Evolutionary conservation across 2,329 filamentous ascomycete genomes (phyloP).

Genomic region (Colletotrichum incanum): DNA sequence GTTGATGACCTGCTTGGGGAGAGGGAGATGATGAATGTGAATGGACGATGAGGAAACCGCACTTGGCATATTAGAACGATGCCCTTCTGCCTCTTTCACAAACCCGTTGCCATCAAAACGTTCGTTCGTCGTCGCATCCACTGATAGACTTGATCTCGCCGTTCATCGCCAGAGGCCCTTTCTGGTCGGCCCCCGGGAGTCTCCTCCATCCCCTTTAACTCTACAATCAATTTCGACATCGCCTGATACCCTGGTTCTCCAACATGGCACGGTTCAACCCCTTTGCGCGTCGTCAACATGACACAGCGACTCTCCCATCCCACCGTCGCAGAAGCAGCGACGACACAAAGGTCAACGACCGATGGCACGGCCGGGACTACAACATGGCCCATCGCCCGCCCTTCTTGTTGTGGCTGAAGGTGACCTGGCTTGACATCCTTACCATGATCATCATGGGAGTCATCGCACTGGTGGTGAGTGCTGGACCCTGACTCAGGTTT

Average conservation of each 20-base stretch:
- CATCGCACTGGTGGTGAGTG: slow-evolving; percentile 76
- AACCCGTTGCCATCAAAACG: not conserved
- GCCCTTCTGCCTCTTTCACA: not conserved
- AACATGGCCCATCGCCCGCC: slow-evolving; percentile 68
- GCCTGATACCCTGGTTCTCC: not conserved
- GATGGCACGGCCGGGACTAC: slow-evolving; percentile 45
- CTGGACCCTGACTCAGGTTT: not conserved
- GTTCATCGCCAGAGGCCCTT: not conserved
- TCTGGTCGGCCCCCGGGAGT: too few species aligned
- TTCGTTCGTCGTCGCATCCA: not conserved
- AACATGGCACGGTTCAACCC: slow-evolving; percentile 24
- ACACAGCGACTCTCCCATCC: slow-evolving; percentile 5
- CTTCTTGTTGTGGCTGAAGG: slow-evolving; percentile 80
- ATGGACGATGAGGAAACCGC: not conserved
- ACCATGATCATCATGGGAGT: slow-evolving; percentile 78
- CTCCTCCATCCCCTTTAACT: not conserved
- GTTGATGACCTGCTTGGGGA: not conserved
- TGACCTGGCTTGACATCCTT: slow-evolving; percentile 77
- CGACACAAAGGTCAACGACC: slow-evolving; percentile 26
- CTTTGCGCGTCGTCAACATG: slow-evolving; percentile 16
- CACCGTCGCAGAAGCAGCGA: slow-evolving; percentile 30
- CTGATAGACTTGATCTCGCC: not conserved
- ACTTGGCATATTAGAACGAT: slow-evolving; percentile 5
- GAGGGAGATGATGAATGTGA: not conserved
- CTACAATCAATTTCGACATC: not conserved